Evolutionary conservation across 495 filamentous ascomycete genomes (phyloP).

Genomic region (Penicillium arizonense): DNA sequence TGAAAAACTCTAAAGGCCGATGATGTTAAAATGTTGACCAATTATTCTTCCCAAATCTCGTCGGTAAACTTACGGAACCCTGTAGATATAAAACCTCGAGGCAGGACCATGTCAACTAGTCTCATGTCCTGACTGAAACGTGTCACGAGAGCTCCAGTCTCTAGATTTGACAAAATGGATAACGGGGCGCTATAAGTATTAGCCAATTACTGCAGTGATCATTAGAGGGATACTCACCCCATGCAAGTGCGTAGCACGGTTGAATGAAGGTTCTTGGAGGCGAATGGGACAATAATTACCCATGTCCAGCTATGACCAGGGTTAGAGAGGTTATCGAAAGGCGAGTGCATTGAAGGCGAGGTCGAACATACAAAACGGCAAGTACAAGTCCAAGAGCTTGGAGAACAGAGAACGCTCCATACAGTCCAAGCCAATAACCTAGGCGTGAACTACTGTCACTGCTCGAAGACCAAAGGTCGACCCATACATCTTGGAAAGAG

Average conservation of each 20-base stretch:
- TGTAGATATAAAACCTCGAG: slow-evolving; percentile 19
- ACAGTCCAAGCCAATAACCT: slow-evolving; percentile 25
- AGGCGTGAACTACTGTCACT: slow-evolving; percentile 6
- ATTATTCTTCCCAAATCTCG: neutral
- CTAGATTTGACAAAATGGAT: slow-evolving; percentile 38
- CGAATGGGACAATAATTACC: slow-evolving; percentile 23
- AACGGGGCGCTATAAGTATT: slow-evolving; percentile 20
- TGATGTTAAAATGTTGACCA: neutral
- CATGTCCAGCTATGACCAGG: slow-evolving; percentile 13
- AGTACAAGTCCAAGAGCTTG: slow-evolving; percentile 8
- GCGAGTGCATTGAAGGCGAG: neutral
- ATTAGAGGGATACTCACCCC: slow-evolving; percentile 8
- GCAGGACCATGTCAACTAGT: slow-evolving; percentile 37
- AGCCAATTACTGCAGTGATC: neutral
- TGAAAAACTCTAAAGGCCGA: slow-evolving; percentile 2
- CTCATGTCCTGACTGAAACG: slow-evolving; percentile 48
- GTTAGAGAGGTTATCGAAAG: neutral
- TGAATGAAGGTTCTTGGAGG: slow-evolving; percentile 17
- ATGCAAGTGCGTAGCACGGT: slow-evolving; percentile 13
- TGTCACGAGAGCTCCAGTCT: slow-evolving; percentile 41
- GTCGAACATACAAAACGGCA: neutral
- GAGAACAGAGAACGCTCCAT: slow-evolving; percentile 18
- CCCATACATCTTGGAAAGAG: slow-evolving; percentile 14
- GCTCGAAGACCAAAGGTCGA: slow-evolving; percentile 20
- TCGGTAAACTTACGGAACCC: slow-evolving; percentile 9